phyloP scores from a whole-genome alignment of 2,329 filamentous ascomycete genomes.

The Esteya vermicola region DNA sequence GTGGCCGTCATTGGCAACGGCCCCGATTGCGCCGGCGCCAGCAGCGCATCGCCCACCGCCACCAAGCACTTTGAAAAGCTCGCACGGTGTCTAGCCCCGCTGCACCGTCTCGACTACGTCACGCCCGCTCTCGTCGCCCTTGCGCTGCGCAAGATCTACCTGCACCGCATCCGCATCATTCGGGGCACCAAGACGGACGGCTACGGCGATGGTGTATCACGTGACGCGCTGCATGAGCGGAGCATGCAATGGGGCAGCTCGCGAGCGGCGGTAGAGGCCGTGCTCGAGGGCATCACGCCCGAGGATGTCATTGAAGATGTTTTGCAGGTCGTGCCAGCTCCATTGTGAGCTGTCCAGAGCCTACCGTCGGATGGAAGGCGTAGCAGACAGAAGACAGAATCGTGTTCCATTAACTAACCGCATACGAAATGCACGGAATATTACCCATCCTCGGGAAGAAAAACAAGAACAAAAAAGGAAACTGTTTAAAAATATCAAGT shows the following conservation, averaged over 20 bases:
- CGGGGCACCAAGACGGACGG: no score
- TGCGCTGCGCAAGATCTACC: constrained; percentile 74
- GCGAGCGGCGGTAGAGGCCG: constrained; percentile 47
- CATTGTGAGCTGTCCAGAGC: neutral
- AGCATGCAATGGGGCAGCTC: constrained; percentile 92
- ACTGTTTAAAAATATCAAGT: no score
- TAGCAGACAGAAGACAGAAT: no score
- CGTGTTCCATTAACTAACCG: no score
- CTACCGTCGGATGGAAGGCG: no score
- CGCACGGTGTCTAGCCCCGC: constrained; percentile 57
- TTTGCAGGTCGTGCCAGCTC: constrained; percentile 29
- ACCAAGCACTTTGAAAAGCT: constrained; percentile 65
- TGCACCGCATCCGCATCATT: constrained; percentile 69
- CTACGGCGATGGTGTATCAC: no score
- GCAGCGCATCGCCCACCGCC: constrained; percentile 63
- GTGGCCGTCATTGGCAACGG: constrained; percentile 42
- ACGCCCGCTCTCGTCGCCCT: constrained; percentile 74
- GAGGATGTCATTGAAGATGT: constrained; percentile 55
- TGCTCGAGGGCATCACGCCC: constrained; percentile 48
- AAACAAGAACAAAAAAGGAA: no score
- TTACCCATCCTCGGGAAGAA: no score
- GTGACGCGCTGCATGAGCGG: constrained; percentile 49
- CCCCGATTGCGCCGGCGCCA: neutral
- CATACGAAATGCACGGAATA: no score
- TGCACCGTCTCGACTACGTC: constrained; percentile 69